Evolutionary conservation across 192 early-diverging fungal species (phyloP).

Genomic region (Cetraspora pellucida): DNA sequence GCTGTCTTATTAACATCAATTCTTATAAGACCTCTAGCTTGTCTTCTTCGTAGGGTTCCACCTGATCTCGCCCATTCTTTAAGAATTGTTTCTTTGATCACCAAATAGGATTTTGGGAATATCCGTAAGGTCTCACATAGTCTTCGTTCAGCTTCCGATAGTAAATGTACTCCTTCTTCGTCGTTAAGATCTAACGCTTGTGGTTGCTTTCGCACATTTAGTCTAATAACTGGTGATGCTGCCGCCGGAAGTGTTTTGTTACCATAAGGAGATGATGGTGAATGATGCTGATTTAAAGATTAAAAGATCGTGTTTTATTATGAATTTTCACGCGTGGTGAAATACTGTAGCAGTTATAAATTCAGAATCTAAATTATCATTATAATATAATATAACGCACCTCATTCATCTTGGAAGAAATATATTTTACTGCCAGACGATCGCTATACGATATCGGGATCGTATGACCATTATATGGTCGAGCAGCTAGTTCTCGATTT

Average conservation of each 20-base stretch:
- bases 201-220: constrained; percentile 45
- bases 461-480: not conserved
- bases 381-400: no score
- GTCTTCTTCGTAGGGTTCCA: constrained; percentile 71
- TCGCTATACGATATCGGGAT: not conserved
- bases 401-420: not conserved
- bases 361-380: not conserved
- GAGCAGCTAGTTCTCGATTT: constrained; percentile 21
- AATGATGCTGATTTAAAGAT: not conserved
- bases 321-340: not conserved
- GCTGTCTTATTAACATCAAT: constrained; percentile 91
- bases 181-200: constrained; percentile 75
- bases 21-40: constrained; percentile 84
- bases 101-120: constrained; percentile 85
- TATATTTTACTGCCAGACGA: constrained; percentile 19
- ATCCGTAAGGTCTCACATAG: constrained; percentile 85
- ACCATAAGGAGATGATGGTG: constrained; percentile 37
- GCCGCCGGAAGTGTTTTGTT: not conserved
- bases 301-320: not conserved
- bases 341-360: not conserved
- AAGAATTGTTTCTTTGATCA: constrained; percentile 90
- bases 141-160: constrained; percentile 75
- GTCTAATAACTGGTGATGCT: constrained; percentile 27
- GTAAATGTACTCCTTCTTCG: constrained; percentile 86
- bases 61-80: constrained; percentile 74